A percentile compares a stretch with the other conserved stretches of the same genome.
These are phyloP conservation scores for Entrophospora sp. DNA, from an alignment of 192 early-diverging fungal genomes.

Conservation along the genomic window DNA sequence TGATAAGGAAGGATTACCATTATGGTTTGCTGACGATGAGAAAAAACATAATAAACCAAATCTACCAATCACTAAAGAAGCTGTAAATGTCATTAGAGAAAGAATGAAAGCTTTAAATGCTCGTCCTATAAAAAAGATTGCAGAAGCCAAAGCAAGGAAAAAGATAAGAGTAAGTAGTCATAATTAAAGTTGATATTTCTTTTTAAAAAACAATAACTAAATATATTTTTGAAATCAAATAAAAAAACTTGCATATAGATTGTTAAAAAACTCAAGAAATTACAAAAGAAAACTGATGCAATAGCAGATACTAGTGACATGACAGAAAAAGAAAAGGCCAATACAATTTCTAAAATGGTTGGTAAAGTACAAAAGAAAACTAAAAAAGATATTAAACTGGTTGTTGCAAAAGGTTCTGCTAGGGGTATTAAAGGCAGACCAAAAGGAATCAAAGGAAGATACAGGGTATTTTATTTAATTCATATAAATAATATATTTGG, in stretches of 20 bases:
- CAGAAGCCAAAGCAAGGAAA: slow-evolving; percentile 96
- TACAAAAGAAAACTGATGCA: slow-evolving; percentile 81
- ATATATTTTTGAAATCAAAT: too few relatives aligned
- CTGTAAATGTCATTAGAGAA: slow-evolving; percentile 74
- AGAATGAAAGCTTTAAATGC: slow-evolving; percentile 85
- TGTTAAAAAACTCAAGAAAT: slow-evolving; percentile 64
- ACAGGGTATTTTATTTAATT: slow-evolving; percentile 32
- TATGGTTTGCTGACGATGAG: slow-evolving; percentile 94
- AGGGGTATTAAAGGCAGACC: slow-evolving; percentile 84
- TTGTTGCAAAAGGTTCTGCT: slow-evolving; percentile 82
- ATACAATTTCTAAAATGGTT: slow-evolving; percentile 72
- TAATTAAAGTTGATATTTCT: too few relatives aligned
- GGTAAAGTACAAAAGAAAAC: slow-evolving; percentile 72
- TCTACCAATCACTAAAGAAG: slow-evolving; percentile 95
- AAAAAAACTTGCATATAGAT: too few relatives aligned
- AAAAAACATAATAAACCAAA: slow-evolving; percentile 77
- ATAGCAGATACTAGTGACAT: slow-evolving; percentile 82
- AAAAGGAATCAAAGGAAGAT: slow-evolving; percentile 93
- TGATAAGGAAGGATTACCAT: slow-evolving; percentile 77
- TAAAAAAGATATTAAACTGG: slow-evolving; percentile 72
- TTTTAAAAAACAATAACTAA: too few relatives aligned
- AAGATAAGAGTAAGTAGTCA: slow-evolving; percentile 62
- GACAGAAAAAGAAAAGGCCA: slow-evolving; percentile 82
- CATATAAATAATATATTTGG: not conserved
- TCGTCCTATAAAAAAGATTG: slow-evolving; percentile 98